Percentiles rank a stretch among this genome's conserved stretches.
Evolutionary conservation across 2,329 filamentous ascomycete species (phyloP).

Genomic region (Colletotrichum caudatum): DNA sequence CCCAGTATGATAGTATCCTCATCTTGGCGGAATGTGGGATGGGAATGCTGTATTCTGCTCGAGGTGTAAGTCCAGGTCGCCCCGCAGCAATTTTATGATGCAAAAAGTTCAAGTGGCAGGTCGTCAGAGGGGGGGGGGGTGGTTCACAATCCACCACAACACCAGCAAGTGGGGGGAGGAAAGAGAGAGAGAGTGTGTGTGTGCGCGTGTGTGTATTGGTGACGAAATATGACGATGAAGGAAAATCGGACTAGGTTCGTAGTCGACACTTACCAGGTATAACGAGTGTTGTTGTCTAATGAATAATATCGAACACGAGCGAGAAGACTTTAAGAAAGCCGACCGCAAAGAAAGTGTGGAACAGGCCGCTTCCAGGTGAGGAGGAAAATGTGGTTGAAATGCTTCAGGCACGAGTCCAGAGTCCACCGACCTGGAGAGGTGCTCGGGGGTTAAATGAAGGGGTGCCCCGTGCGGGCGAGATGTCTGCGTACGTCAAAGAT

Average conservation of each 20-base stretch:
- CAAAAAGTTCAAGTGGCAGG: not conserved
- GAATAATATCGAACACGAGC: not conserved
- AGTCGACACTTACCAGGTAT: slow-evolving; percentile 24
- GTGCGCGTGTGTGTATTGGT: not conserved
- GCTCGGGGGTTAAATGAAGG: slow-evolving; percentile 25
- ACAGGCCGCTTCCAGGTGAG: not conserved
- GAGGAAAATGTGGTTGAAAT: not conserved
- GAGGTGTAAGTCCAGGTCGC: slow-evolving; percentile 2
- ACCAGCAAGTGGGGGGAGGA: not conserved
- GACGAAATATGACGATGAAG: slow-evolving; percentile 25
- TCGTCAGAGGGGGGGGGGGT: not conserved
- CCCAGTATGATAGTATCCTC: slow-evolving; percentile 51
- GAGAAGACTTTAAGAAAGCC: not conserved
- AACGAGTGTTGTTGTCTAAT: not conserved
- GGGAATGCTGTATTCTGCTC: slow-evolving; percentile 1
- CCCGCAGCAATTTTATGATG: not conserved
- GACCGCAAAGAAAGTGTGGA: not conserved
- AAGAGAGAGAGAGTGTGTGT: not conserved
- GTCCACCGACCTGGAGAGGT: not conserved
- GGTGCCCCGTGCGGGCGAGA: not conserved
- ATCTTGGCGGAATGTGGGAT: slow-evolving; percentile 30
- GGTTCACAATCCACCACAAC: not conserved
- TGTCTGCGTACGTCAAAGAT: slow-evolving; percentile 26
- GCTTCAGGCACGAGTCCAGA: not conserved
- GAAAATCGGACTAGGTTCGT: slow-evolving; percentile 6